Conservation (phyloP, 495 filamentous ascomycete species). For the Penicillium subrubescens region DNA sequence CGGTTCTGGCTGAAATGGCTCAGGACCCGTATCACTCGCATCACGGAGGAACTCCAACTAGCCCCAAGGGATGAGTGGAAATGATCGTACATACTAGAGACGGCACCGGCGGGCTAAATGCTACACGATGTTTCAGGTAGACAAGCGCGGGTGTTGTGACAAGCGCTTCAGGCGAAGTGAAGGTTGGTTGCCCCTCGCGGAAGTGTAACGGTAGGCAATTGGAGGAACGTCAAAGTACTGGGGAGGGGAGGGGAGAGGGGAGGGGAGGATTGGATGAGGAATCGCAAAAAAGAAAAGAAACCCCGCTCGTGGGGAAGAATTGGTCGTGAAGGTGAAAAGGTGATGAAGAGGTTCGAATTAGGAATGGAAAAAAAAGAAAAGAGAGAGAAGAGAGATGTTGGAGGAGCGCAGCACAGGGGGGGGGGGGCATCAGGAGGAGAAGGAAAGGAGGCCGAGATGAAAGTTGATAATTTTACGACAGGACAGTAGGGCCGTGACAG, state of each 20-base stretch:
- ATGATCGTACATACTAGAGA: conserved; percentile 15
- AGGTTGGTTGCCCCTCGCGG: conserved; percentile 32
- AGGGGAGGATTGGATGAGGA: not conserved
- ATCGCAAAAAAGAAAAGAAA: not conserved
- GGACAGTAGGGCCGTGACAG: conserved; percentile 26
- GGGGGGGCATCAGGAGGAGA: conserved; percentile 2
- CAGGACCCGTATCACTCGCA: not conserved
- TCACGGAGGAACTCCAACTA: not conserved
- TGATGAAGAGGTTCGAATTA: not conserved
- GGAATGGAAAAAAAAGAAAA: conserved; percentile 3
- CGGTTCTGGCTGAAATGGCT: conserved; percentile 13
- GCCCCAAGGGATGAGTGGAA: conserved; percentile 8
- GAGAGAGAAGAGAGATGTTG: conserved; percentile 3
- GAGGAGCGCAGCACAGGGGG: not conserved
- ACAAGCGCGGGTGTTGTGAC: conserved; percentile 30
- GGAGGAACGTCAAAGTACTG: not conserved
- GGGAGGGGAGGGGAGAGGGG: not conserved
- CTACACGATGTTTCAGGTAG: conserved; percentile 32
- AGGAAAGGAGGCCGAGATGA: conserved; percentile 20
- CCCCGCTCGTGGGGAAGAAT: not conserved
- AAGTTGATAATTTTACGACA: not conserved
- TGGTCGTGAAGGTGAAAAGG: not conserved
- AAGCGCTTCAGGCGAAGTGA: conserved; percentile 24
- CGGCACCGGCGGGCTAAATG: not conserved
- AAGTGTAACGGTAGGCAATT: conserved; percentile 8